Evolutionary conservation across 495 filamentous ascomycete species (phyloP), one percentile per base, ranked within the genome.

Genomic region (Lophiostoma macrostomum): DNA sequence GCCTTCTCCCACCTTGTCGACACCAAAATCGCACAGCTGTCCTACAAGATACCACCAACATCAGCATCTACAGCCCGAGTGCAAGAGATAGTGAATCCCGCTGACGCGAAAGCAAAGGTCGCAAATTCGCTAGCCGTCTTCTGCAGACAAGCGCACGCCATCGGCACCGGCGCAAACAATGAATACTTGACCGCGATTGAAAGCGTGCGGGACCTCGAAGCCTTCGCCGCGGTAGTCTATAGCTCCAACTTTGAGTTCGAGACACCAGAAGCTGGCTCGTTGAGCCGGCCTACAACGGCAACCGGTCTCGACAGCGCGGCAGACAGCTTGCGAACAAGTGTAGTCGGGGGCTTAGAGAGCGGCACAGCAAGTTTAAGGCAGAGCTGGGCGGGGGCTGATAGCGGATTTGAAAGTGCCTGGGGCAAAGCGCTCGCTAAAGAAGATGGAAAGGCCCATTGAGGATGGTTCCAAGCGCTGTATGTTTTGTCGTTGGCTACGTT

Each of bases 221-320:
- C 87, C 0, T 96, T 97, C 59, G 88, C 91, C 4, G 91, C 93
- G 1, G 85, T 96, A 6, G 87, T 97, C 24, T 97, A 96, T 66
- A 90, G 85, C 52, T 91, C 86, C 41, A 95, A 96, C 69, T 96
- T 86, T 53, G 88, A 95, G 63, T 81, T 86, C 40, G 81, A 80
- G 43, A 67, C 76, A 6, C 64, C 75, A 27, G 71, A 72, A 23
- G 70, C 65, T 0, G 64, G 35, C 5, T 49, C 23, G 40, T 34
- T 18, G 35, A 63, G 40, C n/a, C 19, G 56, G 43, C 50, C 51
- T 49, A 48, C 37, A n/a, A 56, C 54, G 39, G 68, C 67, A 38
- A 64, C 10, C 2, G 40, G 19, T 6, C 18, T 8, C 16, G 28
- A 43, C 18, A 52, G 22, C 18, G 48, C n/a, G 28, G 70, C 77